A percentile compares a stretch with the other conserved stretches of the same genome.
Conservation (phyloP, 2,329 filamentous ascomycete genomes). For the Epichloe gansuensis region DNA sequence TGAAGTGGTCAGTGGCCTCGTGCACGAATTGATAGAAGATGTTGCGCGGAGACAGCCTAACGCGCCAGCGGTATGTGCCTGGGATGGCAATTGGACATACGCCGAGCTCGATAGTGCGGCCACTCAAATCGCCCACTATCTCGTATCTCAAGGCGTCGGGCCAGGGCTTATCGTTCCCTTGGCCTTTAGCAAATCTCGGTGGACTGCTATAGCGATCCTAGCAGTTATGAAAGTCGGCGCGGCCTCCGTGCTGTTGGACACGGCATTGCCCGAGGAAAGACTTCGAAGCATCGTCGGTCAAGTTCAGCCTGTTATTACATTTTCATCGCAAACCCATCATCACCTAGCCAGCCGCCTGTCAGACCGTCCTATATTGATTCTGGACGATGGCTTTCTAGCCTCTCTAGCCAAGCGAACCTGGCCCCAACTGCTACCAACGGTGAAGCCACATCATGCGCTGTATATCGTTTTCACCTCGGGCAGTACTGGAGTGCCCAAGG, state of each 20-base stretch:
- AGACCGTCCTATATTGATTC: no score
- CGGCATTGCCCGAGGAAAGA: no score
- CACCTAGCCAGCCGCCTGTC: no score
- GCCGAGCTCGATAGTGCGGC: slow-evolving; percentile 6
- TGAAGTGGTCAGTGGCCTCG: no score
- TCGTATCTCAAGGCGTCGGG: neutral
- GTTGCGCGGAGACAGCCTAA: neutral
- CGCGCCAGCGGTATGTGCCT: slow-evolving; percentile 12
- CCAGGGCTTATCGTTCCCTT: slow-evolving; percentile 10
- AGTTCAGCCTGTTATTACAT: no score
- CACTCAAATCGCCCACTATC: neutral
- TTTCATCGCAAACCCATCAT: no score
- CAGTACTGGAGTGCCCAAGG: slow-evolving; percentile 13
- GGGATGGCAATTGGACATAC: slow-evolving; percentile 14
- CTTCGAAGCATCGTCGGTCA: no score
- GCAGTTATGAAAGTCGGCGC: slow-evolving; percentile 14
- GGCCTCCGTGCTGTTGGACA: slow-evolving; percentile 8
- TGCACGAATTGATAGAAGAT: no score
- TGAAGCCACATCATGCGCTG: no score
- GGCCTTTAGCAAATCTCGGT: slow-evolving; percentile 16
- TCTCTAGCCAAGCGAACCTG: no score
- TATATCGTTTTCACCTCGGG: slow-evolving; percentile 10
- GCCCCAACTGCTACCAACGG: no score
- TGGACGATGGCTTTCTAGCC: no score
- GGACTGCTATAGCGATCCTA: slow-evolving; percentile 13